Base-by-base conservation (phyloP, 768 basidiomycete species). In the Tubosaeta sp. region DNA sequence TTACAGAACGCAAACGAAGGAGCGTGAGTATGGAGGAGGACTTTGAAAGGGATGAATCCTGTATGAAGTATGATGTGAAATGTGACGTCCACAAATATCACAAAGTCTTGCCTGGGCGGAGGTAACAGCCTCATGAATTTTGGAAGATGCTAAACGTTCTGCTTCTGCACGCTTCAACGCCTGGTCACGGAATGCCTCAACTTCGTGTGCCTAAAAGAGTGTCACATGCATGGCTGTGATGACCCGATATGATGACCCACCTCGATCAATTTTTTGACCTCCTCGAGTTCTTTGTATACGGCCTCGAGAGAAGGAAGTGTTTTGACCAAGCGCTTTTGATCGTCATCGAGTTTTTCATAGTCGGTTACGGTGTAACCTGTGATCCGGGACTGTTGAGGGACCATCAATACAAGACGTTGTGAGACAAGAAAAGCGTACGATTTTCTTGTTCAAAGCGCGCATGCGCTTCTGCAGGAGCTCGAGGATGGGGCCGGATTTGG, bases 241-340 rank as follows among this genome's bases (percentile, higher is more conserved):
- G 30, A 32, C 27, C 45, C 14, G 18, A 35, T 30, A 19, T n/a
- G 48, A 53, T 25, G 73, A 35, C 92, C 31, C 34, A 92, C 93
- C 80, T 95, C 90, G 54, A 94, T 77, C 36, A 78, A 81, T 66
- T 88, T 92, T 68, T 86, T 87, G 39, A 93, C 80, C 51, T 94
- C 93, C 22, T 80, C 83, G 13, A 95, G 71, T 60, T 94, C 93
- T 61, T 89, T 90, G 58, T 84, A 79, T 35, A 84, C 75, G 10
- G 84, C 87, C 61, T 94, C 91, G 19, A 94, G 73, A 6, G 76
- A 74, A 10, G 92, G 80, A 39, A 95, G 80, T 16, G 80, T 83
- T 56, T 81, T 86, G 46, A 94, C 60, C 2, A 79, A 75, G 30
- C 84, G 81, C 56, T 78, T 86, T 71, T 96, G 93, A 69, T 95